phyloP scores from a whole-genome alignment of 1,284 basidiomycete genomes.

The Microbotryum scabiosae region DNA sequence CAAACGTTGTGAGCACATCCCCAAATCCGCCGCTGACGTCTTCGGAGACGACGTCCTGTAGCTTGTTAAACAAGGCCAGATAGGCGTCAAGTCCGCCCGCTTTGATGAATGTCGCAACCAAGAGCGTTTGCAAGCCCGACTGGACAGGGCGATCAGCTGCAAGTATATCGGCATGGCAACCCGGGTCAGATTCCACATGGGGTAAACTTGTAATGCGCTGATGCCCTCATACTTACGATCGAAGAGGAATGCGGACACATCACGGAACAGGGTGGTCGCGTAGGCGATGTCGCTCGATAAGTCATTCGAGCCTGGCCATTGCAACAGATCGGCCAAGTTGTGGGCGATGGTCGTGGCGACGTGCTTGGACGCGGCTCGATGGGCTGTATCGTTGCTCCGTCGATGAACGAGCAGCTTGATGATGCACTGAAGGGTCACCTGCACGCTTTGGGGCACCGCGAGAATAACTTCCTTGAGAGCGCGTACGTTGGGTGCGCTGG shows the following conservation, averaged over 20 bases:
- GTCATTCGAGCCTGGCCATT: conserved; percentile 45
- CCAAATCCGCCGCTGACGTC: conserved; percentile 2
- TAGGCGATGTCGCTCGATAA: conserved; percentile 39
- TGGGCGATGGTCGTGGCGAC: conserved; percentile 62
- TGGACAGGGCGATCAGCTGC: conserved; percentile 38
- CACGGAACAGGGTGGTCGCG: conserved; percentile 62
- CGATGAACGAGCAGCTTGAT: conserved; percentile 75
- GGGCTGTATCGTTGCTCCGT: conserved; percentile 62
- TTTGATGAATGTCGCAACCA: conserved; percentile 66
- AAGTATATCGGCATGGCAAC: not conserved
- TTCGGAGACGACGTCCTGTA: conserved; percentile 40
- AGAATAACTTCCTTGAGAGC: too few species aligned
- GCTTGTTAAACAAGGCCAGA: conserved; percentile 53
- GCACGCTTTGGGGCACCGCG: too few species aligned
- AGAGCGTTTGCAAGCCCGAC: conserved; percentile 60
- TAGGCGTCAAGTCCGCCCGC: conserved; percentile 64
- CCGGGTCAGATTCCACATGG: not conserved
- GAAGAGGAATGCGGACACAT: conserved; percentile 64
- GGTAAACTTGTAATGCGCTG: not conserved
- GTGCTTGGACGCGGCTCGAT: conserved; percentile 66
- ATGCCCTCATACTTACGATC: conserved; percentile 55
- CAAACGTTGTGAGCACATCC: conserved; percentile 50
- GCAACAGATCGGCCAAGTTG: conserved; percentile 65
- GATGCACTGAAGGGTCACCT: conserved; percentile 40
- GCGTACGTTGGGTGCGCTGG: conserved; percentile 45